Conservation (phyloP, 495 filamentous ascomycete genomes). For the Trypethelium eluteriae region DNA sequence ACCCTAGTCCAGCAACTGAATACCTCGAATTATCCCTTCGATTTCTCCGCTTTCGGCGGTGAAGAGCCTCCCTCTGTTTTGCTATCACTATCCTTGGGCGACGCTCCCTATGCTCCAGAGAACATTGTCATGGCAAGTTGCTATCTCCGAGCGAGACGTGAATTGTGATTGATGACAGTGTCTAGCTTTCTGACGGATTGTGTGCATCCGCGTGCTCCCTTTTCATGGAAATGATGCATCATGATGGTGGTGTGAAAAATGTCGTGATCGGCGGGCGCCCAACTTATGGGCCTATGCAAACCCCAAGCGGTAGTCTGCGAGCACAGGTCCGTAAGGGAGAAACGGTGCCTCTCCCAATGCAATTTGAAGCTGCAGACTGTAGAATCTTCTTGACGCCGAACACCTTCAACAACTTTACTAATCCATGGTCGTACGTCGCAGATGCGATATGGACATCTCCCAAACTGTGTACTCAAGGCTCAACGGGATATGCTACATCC, state of each 20-base stretch:
- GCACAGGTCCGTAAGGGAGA: conserved; percentile 26
- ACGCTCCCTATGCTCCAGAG: conserved; percentile 41
- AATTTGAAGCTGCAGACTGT: conserved; percentile 33
- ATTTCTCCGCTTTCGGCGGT: background rate
- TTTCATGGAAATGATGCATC: conserved; percentile 47
- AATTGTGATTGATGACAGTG: background rate
- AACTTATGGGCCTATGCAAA: conserved; percentile 28
- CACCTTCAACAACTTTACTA: conserved; percentile 29
- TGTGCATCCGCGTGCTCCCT: conserved; percentile 46
- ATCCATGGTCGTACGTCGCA: conserved; percentile 29
- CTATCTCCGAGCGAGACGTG: background rate
- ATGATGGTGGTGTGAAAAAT: conserved; percentile 40
- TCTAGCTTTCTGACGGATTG: conserved; percentile 39
- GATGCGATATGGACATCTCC: conserved; percentile 17
- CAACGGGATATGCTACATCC: background rate
- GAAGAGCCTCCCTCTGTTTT: conserved; percentile 19
- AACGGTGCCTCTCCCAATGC: conserved; percentile 29
- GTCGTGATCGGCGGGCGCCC: conserved; percentile 45
- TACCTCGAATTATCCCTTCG: conserved; percentile 32
- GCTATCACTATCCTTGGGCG: conserved; percentile 15
- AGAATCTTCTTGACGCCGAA: conserved; percentile 29
- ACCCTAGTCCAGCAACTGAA: conserved; percentile 40
- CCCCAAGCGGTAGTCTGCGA: conserved; percentile 27
- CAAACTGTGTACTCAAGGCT: background rate
- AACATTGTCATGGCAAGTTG: conserved; percentile 41